Evolutionary conservation across 2,329 filamentous ascomycete species (phyloP), one percentile per base, ranked within the genome.

Genomic region (Pseudonectria buxi): DNA sequence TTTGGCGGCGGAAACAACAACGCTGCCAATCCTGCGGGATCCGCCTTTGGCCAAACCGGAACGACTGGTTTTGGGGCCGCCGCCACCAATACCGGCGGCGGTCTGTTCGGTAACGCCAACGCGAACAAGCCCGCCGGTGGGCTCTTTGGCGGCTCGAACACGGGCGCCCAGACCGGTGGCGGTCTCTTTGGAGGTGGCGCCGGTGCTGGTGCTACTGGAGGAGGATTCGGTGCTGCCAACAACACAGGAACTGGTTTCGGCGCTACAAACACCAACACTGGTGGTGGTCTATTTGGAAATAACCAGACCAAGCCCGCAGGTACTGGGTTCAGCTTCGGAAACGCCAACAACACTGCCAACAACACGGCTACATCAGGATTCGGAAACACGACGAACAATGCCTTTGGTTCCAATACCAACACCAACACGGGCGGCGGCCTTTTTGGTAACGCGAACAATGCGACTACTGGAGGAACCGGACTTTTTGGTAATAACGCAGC

Each of bases 11-110:
- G 46, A 26, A 53, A 44, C 36, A 54, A 46, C 28, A 59, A 60
- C 11, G 50, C 51, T 26, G 62, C 54, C 30, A 58, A 57, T 28
- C 53, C 56, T 14, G 56, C 46, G 12, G 36, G 45, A 5, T 39
- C 44, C n/a, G 44, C 45, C 4, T 44, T 50, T 33, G 43, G 43
- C n/a, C 26, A 37, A 16, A 31, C 39, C 10, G 33, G 30, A 6
- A 36, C 59, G 10, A 61, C 64, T 15, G 58, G 64, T 3, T 75
- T 75, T 43, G 71, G 71, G 13, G 28, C 56, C 26, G 49, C 44
- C 25, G 51, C 49, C 29, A 50, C 48, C 27, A 46, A 34, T 30
- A 61, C 49, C 7, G 46, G 49, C 12, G 53, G 60, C 37, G 56
- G 65, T 28, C 34, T 58, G n/a, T 57, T 56, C 35, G 49, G 52